Base-by-base conservation (phyloP, 257 asterid species). In the Striga asiatica region DNA sequence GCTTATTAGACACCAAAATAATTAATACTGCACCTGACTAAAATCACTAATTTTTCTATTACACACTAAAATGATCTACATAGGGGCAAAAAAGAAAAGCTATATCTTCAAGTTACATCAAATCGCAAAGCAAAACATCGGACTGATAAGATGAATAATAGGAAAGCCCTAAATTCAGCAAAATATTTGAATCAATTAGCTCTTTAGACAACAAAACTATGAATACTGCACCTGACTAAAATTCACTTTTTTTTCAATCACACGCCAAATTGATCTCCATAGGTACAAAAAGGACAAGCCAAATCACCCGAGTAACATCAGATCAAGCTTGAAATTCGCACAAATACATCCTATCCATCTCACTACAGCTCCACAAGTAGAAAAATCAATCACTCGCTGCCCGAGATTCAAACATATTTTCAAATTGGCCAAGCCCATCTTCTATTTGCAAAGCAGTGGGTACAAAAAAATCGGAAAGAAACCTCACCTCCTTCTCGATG, bases 401-500 rank as follows among this genome's bases (percentile, higher is more conserved):
- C 60, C 41, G n/a, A 22, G 38, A 12, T 50, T 22, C 4, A 5
- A 55, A 43, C 6, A 7, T 51, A 55, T 24, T 54, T 48, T 13
- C 57, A n/a, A 43, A 43, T 12, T 3, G 50, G 56, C 39, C 58
- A 53, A 62, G 13, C 43, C 39, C 3, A 48, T 29, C 2, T 17
- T 38, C 38, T 28, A 1, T 50, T 48, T 16, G 20, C 53, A 39
- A 54, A 59, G 3, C 21, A 42, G 17, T 13, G 22, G 17, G 13
- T 23, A 37, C 52, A 25, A 18, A 39, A 9, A 35, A 51, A 54
- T 25, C 24, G 28, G 1, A 54, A n/a, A 12, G 56, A 65, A 58
- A 38, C 8, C 37, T 41, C 23, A 87, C 98, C 94, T 83, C 96
- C 66, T 78, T 91, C 70, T 91, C 95, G 48, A 87, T 77, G 69